These are phyloP conservation scores for Vishniacozyma victoriae DNA, from an alignment of 768 basidiomycete species.

Conservation along the genomic window DNA sequence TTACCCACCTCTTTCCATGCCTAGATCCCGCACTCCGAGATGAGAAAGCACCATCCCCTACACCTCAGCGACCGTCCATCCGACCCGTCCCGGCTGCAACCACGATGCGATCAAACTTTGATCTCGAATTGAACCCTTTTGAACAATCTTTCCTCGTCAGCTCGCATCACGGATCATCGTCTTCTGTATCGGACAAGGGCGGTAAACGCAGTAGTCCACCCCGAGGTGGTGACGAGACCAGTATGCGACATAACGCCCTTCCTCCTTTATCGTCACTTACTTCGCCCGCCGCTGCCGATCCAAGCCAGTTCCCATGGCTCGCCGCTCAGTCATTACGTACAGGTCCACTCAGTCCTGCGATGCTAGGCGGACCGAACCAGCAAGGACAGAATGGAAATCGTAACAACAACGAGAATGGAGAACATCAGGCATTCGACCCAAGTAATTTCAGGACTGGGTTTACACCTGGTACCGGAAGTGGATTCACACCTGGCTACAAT, in stretches of 20 bases:
- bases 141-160: constrained; percentile 80
- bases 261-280: constrained; percentile 45
- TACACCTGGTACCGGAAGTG: constrained; percentile 62
- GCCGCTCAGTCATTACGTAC: constrained; percentile 74
- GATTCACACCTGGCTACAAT: constrained; percentile 60
- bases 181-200: constrained; percentile 14
- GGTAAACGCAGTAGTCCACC: constrained; percentile 54
- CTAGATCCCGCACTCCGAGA: constrained; percentile 3
- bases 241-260: constrained; percentile 37
- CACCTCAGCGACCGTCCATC: constrained; percentile 34
- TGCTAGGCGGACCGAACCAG: constrained; percentile 78
- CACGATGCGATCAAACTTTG: constrained; percentile 44
- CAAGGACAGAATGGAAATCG: constrained; percentile 31
- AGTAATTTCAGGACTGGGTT: constrained; percentile 69
- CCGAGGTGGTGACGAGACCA: constrained; percentile 38
- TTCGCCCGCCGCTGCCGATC: constrained; percentile 41
- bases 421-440: constrained; percentile 58
- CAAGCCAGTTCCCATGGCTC: constrained; percentile 45
- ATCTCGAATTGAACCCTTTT: constrained; percentile 82
- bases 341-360: constrained; percentile 90
- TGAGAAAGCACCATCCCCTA: constrained; percentile 5
- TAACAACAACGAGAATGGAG: constrained; percentile 8
- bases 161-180: constrained; percentile 33
- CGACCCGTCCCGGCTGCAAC: constrained; percentile 34
- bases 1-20: not conserved